These are phyloP conservation scores for Monosporascus sp. DNA, from an alignment of 2,329 filamentous ascomycete species.

Conservation along the genomic window DNA sequence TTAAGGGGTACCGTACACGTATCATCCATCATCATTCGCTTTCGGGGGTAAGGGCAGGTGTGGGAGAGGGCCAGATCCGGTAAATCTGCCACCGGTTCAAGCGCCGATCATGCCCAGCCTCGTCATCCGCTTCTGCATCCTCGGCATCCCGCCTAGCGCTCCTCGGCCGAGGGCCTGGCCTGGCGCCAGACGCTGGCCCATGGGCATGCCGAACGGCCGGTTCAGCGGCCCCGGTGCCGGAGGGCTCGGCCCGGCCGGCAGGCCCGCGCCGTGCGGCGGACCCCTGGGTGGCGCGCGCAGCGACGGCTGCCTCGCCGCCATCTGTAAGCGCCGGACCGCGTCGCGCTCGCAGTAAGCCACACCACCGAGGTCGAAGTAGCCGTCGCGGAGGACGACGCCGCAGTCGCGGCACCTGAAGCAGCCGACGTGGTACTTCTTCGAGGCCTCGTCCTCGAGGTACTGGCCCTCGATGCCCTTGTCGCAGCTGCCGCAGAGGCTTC, in stretches of 20 bases:
- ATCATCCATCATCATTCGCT: not conserved
- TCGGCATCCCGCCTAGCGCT: constrained; percentile 32
- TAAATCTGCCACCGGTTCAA: no score
- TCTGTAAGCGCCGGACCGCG: constrained; percentile 55
- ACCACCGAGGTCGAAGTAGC: constrained; percentile 86
- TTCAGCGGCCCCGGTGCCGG: constrained; percentile 16
- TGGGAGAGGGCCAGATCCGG: no score
- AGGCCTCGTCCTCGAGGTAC: constrained; percentile 77
- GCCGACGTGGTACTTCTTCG: constrained; percentile 76
- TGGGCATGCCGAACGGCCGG: constrained; percentile 29
- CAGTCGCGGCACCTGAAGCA: constrained; percentile 87
- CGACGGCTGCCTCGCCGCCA: constrained; percentile 11
- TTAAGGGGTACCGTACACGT: no score
- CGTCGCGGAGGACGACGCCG: constrained; percentile 65
- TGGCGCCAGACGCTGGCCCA: constrained; percentile 28
- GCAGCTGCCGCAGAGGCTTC: constrained; percentile 77
- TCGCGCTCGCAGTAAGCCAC: constrained; percentile 82
- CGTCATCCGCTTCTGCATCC: constrained; percentile 60
- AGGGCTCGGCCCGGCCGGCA: constrained; percentile 19
- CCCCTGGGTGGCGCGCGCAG: constrained; percentile 13
- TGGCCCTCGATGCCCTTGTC: constrained; percentile 85
- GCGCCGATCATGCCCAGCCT: constrained; percentile 49
- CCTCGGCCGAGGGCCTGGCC: constrained; percentile 30
- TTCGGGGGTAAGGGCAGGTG: not conserved
- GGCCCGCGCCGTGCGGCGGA: constrained; percentile 5